phyloP scores from a whole-genome alignment of 2,329 filamentous ascomycete species.

The Paecilomyces variotii region DNA sequence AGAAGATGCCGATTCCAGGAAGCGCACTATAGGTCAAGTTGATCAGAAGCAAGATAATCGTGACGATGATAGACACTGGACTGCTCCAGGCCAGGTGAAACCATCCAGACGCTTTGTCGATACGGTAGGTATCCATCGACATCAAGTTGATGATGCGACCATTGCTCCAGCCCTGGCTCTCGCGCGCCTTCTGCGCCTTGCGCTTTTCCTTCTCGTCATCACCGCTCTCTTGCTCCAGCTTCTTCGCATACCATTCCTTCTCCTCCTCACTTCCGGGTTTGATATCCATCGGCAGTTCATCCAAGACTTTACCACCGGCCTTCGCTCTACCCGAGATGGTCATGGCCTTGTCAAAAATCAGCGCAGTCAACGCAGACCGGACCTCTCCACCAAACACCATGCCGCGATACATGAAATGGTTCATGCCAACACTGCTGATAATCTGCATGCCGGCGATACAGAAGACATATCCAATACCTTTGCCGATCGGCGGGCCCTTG shows the following conservation, averaged over 20 bases:
- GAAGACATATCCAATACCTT: slow-evolving; percentile 69
- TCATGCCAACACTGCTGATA: slow-evolving; percentile 67
- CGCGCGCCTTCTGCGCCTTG: slow-evolving; percentile 33
- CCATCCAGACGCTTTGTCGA: slow-evolving; percentile 76
- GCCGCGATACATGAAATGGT: slow-evolving; percentile 83
- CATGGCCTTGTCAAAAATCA: slow-evolving; percentile 88
- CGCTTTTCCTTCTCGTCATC: slow-evolving; percentile 8
- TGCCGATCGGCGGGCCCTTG: slow-evolving; percentile 57
- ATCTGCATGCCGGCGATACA: slow-evolving; percentile 79
- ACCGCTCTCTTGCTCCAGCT: slow-evolving; percentile 21
- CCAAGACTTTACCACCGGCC: slow-evolving; percentile 58
- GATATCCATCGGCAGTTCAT: slow-evolving; percentile 35
- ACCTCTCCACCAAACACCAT: slow-evolving; percentile 81
- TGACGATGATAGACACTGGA: slow-evolving; percentile 66
- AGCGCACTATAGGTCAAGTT: slow-evolving; percentile 83
- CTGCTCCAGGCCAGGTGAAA: slow-evolving; percentile 86
- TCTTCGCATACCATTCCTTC: slow-evolving; percentile 30
- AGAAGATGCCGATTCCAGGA: slow-evolving; percentile 70
- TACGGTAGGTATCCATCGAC: slow-evolving; percentile 84
- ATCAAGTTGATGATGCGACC: slow-evolving; percentile 83
- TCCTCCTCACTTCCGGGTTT: slow-evolving; percentile 40
- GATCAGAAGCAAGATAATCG: slow-evolving; percentile 67
- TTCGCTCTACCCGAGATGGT: slow-evolving; percentile 74
- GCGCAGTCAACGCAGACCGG: slow-evolving; percentile 67
- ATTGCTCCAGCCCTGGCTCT: slow-evolving; percentile 71